Evolutionary conservation across 2,329 filamentous ascomycete species (phyloP).

Genomic region (Exophiala bonariae): DNA sequence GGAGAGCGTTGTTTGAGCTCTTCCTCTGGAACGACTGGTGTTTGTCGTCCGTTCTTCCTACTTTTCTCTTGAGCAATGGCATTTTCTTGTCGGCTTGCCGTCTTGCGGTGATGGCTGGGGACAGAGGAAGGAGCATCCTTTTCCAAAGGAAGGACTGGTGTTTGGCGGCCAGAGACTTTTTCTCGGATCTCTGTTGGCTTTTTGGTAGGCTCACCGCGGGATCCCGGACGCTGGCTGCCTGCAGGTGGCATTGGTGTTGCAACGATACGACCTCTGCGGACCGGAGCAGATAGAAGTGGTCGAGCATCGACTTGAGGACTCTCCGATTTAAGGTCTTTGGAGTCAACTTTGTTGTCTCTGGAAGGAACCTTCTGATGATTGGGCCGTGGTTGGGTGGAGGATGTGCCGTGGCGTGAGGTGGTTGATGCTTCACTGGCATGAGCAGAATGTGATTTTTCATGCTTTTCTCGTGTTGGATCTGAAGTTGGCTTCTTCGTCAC

Average conservation of each 20-base stretch:
- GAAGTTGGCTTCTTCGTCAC: neutral
- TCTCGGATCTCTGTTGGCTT: constrained; percentile 13
- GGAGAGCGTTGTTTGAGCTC: neutral
- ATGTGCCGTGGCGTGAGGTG: constrained; percentile 3
- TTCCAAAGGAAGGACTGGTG: constrained; percentile 9
- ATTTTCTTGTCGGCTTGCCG: neutral
- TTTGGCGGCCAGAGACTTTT: constrained; percentile 16
- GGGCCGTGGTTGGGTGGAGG: constrained; percentile 2
- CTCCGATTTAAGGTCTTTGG: constrained; percentile 9
- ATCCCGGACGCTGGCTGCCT: constrained; percentile 16
- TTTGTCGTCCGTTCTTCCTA: constrained; percentile 6
- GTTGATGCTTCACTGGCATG: constrained; percentile 6
- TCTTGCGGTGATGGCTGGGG: constrained; percentile 10
- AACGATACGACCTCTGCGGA: constrained; percentile 27
- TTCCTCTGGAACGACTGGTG: constrained; percentile 8
- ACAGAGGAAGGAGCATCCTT: constrained; percentile 10
- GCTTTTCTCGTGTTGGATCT: constrained; percentile 6
- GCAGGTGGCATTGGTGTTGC: constrained; percentile 24
- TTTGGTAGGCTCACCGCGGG: constrained; percentile 16
- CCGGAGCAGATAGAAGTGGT: constrained; percentile 26
- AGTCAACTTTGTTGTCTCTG: constrained; percentile 12
- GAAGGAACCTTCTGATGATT: constrained; percentile 7
- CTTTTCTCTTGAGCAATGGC: neutral
- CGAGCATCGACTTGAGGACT: constrained; percentile 11
- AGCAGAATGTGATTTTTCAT: constrained; percentile 4